Percentiles rank a stretch among this genome's conserved stretches.
Evolutionary conservation across 2,329 filamentous ascomycete genomes (phyloP).

Genomic region (Botrytis fragariae): DNA sequence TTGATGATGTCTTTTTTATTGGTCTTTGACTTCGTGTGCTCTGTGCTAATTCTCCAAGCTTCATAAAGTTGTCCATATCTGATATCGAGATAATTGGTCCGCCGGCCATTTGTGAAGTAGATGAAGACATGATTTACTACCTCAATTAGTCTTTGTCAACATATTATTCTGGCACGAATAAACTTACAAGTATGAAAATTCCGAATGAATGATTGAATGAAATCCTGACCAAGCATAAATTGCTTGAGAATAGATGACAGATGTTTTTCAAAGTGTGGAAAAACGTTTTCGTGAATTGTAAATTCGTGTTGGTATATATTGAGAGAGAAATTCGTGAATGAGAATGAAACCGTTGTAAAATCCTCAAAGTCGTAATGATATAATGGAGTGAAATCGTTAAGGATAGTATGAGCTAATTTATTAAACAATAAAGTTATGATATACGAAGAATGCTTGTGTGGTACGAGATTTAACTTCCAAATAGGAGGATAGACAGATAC

Average conservation of each 20-base stretch:
- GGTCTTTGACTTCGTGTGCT: constrained; percentile 6
- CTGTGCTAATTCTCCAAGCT: constrained; percentile 19
- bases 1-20: constrained; percentile 18
- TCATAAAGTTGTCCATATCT: constrained; percentile 19
- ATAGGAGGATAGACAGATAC: not conserved
- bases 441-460: not conserved
- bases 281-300: not conserved
- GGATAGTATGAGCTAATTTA: not conserved
- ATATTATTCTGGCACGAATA: too few relatives aligned
- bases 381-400: constrained; percentile 1
- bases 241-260: not conserved
- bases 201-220: not conserved
- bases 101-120: not conserved
- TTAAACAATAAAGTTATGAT: constrained; percentile 11
- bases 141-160: not conserved
- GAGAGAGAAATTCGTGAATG: not conserved
- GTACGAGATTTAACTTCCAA: not conserved
- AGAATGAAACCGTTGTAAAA: not conserved
- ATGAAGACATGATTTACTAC: not conserved
- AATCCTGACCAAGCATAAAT: not conserved
- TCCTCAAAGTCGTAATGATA: not conserved
- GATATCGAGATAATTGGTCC: constrained; percentile 21
- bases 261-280: not conserved
- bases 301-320: not conserved
- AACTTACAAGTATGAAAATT: not conserved